phyloP scores from a whole-genome alignment of 2,329 filamentous ascomycete species.

The Didymosphaeria variabile region DNA sequence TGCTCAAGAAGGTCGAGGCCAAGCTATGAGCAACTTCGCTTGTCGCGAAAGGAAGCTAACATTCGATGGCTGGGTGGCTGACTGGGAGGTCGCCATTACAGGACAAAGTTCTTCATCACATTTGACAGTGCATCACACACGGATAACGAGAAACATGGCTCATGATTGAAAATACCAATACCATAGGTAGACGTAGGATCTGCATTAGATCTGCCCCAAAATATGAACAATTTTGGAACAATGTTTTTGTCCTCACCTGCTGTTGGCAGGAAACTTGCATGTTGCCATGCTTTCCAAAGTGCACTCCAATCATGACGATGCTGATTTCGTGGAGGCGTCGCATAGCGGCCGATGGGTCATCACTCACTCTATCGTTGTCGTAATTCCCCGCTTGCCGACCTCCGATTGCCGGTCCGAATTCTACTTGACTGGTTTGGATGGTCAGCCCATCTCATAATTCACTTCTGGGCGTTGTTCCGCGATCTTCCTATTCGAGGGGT shows the following conservation, averaged over 20 bases:
- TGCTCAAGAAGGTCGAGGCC: conserved; percentile 59
- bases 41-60: not conserved
- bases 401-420: too few relatives aligned
- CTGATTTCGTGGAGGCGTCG: not conserved
- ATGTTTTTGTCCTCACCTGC: not conserved
- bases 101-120: conserved; percentile 4
- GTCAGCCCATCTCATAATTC: too few relatives aligned
- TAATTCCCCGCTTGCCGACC: not conserved
- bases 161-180: conserved; percentile 2
- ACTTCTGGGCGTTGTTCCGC: too few relatives aligned
- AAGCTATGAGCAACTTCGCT: conserved; percentile 38
- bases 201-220: conserved; percentile 3
- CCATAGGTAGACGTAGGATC: conserved; percentile 13
- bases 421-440: too few relatives aligned
- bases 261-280: not conserved
- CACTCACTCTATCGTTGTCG: not conserved
- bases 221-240: conserved; percentile 5
- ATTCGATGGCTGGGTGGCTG: conserved; percentile 4
- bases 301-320: not conserved
- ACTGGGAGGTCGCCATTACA: not conserved
- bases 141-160: conserved; percentile 10
- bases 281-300: not conserved
- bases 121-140: conserved; percentile 7
- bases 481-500: too few relatives aligned
- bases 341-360: not conserved